A percentile compares a stretch with the other conserved stretches of the same genome.
These are phyloP conservation scores for Neopestalotiopsis sp. DNA, from an alignment of 2,329 filamentous ascomycete species.

Conservation along the genomic window DNA sequence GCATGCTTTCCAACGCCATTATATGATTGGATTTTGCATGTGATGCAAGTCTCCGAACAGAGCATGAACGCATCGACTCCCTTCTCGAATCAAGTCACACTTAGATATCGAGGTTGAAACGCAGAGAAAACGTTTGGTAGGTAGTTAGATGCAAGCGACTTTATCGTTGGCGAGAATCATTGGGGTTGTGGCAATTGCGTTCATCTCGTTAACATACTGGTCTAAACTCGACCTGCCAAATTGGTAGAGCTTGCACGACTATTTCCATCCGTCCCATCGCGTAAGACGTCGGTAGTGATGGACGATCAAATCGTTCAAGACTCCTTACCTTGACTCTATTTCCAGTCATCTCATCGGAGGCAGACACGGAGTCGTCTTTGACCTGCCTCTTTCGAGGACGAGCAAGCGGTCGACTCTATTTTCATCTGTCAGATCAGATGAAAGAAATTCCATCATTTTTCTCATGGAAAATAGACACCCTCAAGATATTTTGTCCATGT, in stretches of 20 bases:
- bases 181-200: background rate
- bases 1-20: too few species aligned
- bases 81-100: background rate
- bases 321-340: background rate
- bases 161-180: background rate
- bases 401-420: background rate
- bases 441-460: background rate
- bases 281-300: background rate
- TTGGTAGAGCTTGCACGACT: background rate
- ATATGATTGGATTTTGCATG: too few species aligned
- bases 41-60: too few species aligned
- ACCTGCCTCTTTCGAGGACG: conserved; percentile 18
- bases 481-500: background rate
- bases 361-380: background rate
- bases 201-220: background rate
- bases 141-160: background rate
- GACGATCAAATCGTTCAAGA: background rate
- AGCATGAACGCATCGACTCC: too few species aligned
- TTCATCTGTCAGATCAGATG: conserved; percentile 1
- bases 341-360: background rate
- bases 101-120: background rate
- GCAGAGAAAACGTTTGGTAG: background rate
- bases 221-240: background rate
- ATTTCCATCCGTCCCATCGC: background rate
- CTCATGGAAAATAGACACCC: background rate